Evolutionary conservation across 2,329 filamentous ascomycete species (phyloP).

Genomic region (Paecilomyces sp.): DNA sequence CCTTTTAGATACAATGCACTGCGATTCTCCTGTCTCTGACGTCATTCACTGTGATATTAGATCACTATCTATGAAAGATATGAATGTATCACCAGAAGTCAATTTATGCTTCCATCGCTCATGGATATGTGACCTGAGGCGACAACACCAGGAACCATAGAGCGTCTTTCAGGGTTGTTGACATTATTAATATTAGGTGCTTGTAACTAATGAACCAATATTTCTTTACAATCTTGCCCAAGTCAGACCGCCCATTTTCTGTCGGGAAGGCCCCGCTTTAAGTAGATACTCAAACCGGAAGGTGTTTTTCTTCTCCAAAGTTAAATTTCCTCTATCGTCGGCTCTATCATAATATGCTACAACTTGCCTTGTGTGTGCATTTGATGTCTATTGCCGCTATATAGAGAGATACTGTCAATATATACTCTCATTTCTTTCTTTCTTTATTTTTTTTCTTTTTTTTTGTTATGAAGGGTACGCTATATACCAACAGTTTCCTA

Average conservation of each 20-base stretch:
- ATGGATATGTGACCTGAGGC: no score
- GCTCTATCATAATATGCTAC: neutral
- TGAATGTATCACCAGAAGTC: no score
- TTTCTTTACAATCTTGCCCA: no score
- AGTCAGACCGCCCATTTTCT: neutral
- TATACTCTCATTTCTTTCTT: neutral
- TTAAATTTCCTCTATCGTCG: neutral
- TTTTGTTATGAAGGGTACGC: neutral
- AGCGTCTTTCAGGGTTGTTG: no score
- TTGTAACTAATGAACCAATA: no score
- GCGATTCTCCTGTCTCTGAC: no score
- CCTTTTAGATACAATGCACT: neutral
- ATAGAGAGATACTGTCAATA: neutral
- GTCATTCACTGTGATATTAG: no score
- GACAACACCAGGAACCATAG: no score
- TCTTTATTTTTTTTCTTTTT: neutral
- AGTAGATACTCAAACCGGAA: neutral
- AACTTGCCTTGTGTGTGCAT: neutral
- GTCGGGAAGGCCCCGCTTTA: neutral
- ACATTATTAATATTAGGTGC: no score
- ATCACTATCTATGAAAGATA: neutral
- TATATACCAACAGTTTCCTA: neutral
- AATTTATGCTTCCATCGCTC: no score
- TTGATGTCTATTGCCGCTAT: neutral
- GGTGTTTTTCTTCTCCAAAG: no score